A percentile compares a stretch with the other conserved stretches of the same genome.
phyloP scores from a whole-genome alignment of 2,329 filamentous ascomycete species.

The Neopestalotiopsis sp. region DNA sequence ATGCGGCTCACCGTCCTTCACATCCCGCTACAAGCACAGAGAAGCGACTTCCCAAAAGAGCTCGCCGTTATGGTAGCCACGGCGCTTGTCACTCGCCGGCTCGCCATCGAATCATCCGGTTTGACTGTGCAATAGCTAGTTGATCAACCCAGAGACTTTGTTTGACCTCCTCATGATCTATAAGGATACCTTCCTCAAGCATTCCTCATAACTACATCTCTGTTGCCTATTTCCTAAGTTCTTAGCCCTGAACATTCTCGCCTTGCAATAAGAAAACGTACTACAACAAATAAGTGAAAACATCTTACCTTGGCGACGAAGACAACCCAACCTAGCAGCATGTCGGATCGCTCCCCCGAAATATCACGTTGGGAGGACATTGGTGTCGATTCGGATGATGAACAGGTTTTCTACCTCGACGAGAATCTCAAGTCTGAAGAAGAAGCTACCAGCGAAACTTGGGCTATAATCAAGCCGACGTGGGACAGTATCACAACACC shows the following conservation, averaged over 20 bases:
- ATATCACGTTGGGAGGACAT: constrained; percentile 7
- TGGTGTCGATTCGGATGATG: background rate
- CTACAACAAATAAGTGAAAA: too few species aligned
- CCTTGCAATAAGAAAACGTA: too few species aligned
- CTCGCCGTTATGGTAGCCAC: background rate
- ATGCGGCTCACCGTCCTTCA: constrained; percentile 36
- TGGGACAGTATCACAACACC: background rate
- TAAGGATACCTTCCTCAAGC: too few species aligned
- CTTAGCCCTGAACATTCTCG: too few species aligned
- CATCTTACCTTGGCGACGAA: background rate
- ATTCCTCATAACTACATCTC: too few species aligned
- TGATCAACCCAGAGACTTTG: too few species aligned
- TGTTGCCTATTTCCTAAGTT: too few species aligned
- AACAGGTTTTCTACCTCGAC: constrained; percentile 4
- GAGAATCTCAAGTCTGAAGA: background rate
- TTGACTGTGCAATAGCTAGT: background rate
- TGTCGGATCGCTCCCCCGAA: background rate
- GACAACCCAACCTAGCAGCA: background rate
- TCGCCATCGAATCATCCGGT: background rate
- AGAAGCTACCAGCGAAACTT: constrained; percentile 3
- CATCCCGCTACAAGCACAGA: background rate
- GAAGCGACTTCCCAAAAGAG: background rate
- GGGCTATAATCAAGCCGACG: background rate
- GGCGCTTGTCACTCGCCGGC: constrained; percentile 4
- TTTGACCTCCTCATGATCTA: too few species aligned